phyloP scores from a whole-genome alignment of 129 eudicot genomes.

The Helichrysum umbraculigerum region DNA sequence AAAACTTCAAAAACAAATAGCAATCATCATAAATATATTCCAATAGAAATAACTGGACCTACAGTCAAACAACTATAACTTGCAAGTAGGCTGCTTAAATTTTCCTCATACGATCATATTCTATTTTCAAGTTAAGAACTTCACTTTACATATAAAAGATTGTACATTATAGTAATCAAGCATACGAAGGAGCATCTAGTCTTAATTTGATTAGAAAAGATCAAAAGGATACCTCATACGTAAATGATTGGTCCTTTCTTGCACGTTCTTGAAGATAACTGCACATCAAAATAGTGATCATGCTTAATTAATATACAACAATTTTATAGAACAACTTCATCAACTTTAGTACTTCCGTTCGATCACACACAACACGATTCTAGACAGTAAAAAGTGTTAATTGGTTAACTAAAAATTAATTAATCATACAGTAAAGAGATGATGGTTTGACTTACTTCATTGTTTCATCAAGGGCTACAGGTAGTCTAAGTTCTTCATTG shows the following conservation, averaged over 20 bases:
- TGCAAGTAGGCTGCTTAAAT: neutral
- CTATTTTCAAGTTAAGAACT: neutral
- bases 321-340: neutral
- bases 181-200: neutral
- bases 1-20: neutral
- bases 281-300: slow-evolving; percentile 29
- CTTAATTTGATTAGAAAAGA: neutral
- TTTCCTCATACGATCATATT: neutral
- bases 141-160: neutral
- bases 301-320: neutral
- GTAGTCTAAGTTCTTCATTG: slow-evolving; percentile 91
- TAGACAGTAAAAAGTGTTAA: neutral
- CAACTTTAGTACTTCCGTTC: neutral
- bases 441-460: slow-evolving; percentile 52
- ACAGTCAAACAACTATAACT: neutral
- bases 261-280: slow-evolving; percentile 86
- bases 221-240: slow-evolving; percentile 60
- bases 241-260: slow-evolving; percentile 60
- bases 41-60: neutral
- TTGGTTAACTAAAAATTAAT: neutral
- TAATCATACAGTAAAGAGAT: neutral
- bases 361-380: neutral
- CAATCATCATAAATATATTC: neutral
- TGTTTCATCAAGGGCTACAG: slow-evolving; percentile 88
- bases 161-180: neutral